A percentile compares a stretch with the other conserved stretches of the same genome.
These are phyloP conservation scores for Poronia punctata DNA, from an alignment of 495 filamentous ascomycete genomes.

Conservation along the genomic window DNA sequence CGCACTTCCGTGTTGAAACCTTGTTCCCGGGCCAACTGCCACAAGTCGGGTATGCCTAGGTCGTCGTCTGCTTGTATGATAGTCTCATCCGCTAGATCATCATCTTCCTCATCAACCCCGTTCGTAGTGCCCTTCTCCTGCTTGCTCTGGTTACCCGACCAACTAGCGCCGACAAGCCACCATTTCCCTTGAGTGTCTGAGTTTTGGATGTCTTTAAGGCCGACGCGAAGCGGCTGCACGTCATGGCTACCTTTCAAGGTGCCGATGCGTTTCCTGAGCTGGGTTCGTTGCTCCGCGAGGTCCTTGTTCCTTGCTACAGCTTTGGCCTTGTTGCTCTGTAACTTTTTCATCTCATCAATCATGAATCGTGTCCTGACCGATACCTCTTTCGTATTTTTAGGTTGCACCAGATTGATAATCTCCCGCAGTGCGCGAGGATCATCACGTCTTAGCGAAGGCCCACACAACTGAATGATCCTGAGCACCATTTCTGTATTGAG, in stretches of 20 bases:
- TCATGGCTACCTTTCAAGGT: constrained; percentile 18
- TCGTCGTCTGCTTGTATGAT: constrained; percentile 40
- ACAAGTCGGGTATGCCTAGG: constrained; percentile 54
- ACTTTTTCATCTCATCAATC: constrained; percentile 90
- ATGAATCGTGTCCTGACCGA: constrained; percentile 94
- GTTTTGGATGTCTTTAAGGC: constrained; percentile 71
- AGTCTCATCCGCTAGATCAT: constrained; percentile 21
- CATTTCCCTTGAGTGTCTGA: constrained; percentile 87
- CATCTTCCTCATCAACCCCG: constrained; percentile 14
- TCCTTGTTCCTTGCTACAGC: constrained; percentile 41
- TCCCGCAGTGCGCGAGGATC: constrained; percentile 88
- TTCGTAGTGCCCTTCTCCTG: constrained; percentile 19
- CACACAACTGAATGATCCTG: constrained; percentile 72
- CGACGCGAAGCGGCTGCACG: constrained; percentile 66
- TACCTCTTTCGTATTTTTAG: constrained; percentile 58
- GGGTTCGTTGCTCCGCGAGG: constrained; percentile 20
- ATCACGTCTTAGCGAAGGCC: constrained; percentile 78
- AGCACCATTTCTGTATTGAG: constrained; percentile 88
- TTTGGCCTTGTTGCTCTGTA: constrained; percentile 91
- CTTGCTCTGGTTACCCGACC: constrained; percentile 49
- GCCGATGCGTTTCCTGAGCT: constrained; percentile 21
- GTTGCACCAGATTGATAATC: constrained; percentile 74
- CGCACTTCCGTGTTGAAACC: constrained; percentile 94
- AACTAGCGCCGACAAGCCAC: constrained; percentile 96
- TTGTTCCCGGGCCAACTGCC: constrained; percentile 68